Evolutionary conservation across 163 green algal species (phyloP).

Genomic region (Prototheca stagnorum): DNA sequence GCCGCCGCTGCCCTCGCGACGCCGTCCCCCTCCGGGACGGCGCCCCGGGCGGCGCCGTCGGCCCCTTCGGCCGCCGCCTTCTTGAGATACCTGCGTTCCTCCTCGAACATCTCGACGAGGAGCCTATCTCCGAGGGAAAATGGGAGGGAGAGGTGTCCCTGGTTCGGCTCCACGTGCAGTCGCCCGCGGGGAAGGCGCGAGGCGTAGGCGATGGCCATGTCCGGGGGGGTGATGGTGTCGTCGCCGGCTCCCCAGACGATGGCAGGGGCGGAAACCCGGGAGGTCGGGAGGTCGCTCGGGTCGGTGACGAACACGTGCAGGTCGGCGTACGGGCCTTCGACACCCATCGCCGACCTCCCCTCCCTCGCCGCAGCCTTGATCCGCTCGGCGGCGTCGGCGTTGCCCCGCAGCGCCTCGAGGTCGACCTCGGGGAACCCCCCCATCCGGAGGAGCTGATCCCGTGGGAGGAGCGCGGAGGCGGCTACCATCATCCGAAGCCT

Average conservation of each 20-base stretch:
- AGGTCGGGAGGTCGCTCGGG: neutral
- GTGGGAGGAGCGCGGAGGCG: too few species aligned
- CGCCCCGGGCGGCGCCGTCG: too few species aligned
- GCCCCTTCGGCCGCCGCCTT: too few species aligned
- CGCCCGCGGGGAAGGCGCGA: neutral
- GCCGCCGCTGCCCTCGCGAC: too few species aligned
- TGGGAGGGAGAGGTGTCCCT: neutral
- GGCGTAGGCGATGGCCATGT: neutral
- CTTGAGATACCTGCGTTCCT: too few species aligned
- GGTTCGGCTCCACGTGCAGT: neutral
- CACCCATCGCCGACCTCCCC: too few species aligned
- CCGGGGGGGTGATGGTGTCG: neutral
- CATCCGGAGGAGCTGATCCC: neutral
- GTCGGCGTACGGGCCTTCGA: neutral
- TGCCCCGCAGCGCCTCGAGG: neutral
- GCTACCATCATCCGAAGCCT: too few species aligned
- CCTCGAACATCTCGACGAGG: too few species aligned
- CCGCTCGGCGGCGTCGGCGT: neutral
- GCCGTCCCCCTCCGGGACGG: too few species aligned
- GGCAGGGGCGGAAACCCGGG: neutral
- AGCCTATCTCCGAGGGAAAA: too few species aligned
- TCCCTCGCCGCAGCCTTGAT: neutral
- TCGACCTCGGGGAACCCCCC: neutral
- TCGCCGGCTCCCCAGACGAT: neutral
- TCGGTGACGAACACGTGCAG: neutral